Evolutionary conservation across 768 basidiomycete species (phyloP).

Genomic region (Pleurotus cornucopiae): DNA sequence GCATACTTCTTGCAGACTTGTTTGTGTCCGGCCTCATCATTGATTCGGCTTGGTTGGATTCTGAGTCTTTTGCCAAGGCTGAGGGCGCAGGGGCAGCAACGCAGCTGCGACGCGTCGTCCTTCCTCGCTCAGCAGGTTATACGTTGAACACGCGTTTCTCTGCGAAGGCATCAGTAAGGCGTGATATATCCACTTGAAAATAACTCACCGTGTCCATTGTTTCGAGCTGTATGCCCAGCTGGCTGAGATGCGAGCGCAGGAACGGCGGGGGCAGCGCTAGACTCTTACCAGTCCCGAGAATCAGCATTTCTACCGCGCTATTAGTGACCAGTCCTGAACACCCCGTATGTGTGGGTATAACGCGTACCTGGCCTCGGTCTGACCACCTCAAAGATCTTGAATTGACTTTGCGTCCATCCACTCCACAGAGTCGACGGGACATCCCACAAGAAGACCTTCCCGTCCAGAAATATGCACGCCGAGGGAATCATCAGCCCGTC

Average conservation of each 20-base stretch:
- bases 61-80: slow-evolving; percentile 44
- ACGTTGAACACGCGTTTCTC: slow-evolving; percentile 95
- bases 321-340: neutral
- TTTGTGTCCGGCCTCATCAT: no score
- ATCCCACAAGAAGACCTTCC: slow-evolving; percentile 89
- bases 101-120: slow-evolving; percentile 91
- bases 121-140: slow-evolving; percentile 90
- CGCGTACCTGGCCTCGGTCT: slow-evolving; percentile 81
- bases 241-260: slow-evolving; percentile 63
- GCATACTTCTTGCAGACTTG: no score
- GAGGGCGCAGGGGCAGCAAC: slow-evolving; percentile 62
- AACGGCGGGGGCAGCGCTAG: slow-evolving; percentile 65
- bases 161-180: slow-evolving; percentile 19
- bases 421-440: slow-evolving; percentile 51
- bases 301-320: slow-evolving; percentile 65
- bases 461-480: slow-evolving; percentile 81
- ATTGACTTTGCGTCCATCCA: slow-evolving; percentile 71
- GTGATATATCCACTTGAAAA: neutral
- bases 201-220: slow-evolving; percentile 64
- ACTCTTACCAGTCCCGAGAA: slow-evolving; percentile 82
- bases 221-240: slow-evolving; percentile 43
- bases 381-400: slow-evolving; percentile 77
- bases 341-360: neutral
- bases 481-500: slow-evolving; percentile 78
- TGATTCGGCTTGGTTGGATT: slow-evolving; percentile 5